A percentile compares a stretch with the other conserved stretches of the same genome.
These are phyloP conservation scores for Fusarium devonianum DNA, from an alignment of 2,329 filamentous ascomycete genomes.

Conservation along the genomic window DNA sequence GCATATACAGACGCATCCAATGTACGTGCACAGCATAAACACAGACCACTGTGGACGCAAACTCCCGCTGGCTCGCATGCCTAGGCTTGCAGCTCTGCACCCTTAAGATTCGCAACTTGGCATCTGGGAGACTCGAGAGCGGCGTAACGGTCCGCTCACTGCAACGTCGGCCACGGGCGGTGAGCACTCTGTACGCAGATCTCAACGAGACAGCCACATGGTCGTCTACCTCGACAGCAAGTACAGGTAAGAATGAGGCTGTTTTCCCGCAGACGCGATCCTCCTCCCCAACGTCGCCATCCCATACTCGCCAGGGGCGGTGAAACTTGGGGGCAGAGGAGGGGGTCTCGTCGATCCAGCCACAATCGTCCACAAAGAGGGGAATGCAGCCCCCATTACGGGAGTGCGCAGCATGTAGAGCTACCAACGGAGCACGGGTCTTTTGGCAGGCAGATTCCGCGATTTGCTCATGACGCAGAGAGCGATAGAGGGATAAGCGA, in stretches of 20 bases:
- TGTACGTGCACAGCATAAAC: conserved; percentile 29
- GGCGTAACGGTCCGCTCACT: conserved; percentile 11
- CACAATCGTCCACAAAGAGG: conserved; percentile 13
- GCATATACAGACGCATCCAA: conserved; percentile 27
- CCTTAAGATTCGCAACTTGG: conserved; percentile 12
- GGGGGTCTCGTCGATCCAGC: conserved; percentile 23
- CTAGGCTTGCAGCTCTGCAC: conserved; percentile 17
- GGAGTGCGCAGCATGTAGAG: conserved; percentile 15
- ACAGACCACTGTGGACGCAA: conserved; percentile 30
- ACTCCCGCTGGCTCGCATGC: conserved; percentile 27
- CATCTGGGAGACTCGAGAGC: neutral
- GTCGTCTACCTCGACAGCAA: conserved; percentile 2
- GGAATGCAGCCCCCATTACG: conserved; percentile 28
- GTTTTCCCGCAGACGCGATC: conserved; percentile 14
- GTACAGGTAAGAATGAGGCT: conserved; percentile 32
- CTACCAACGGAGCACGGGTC: neutral
- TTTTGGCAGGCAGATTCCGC: neutral
- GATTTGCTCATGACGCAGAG: no score
- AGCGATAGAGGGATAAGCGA: conserved; percentile 3
- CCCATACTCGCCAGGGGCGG: conserved; percentile 17
- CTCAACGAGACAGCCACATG: conserved; percentile 18
- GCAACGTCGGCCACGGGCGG: conserved; percentile 18
- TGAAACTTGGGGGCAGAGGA: conserved; percentile 17
- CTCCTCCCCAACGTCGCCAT: conserved; percentile 10
- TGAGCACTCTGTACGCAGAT: conserved; percentile 20